phyloP scores from a whole-genome alignment of 495 filamentous ascomycete species.

The Bombardia bombarda region DNA sequence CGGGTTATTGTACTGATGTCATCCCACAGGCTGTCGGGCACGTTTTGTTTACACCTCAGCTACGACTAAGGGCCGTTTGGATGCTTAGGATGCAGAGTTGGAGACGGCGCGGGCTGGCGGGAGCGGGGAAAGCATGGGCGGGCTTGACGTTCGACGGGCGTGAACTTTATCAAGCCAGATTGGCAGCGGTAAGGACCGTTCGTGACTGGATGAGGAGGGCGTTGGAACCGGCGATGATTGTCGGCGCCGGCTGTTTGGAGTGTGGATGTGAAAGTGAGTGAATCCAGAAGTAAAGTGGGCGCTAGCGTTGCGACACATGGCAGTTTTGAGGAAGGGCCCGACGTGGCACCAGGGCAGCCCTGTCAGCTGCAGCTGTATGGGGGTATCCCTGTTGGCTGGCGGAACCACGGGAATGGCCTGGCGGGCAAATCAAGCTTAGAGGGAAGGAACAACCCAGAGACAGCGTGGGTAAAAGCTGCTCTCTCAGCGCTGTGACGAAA shows the following conservation, averaged over 20 bases:
- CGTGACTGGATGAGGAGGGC: not conserved
- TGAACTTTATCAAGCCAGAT: not conserved
- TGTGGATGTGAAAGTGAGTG: no score
- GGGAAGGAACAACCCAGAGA: no score
- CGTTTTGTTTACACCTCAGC: constrained; percentile 6
- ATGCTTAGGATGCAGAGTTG: not conserved
- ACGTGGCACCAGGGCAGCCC: not conserved
- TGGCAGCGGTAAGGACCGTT: not conserved
- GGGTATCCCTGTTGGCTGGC: not conserved
- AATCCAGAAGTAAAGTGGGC: no score
- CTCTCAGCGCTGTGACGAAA: constrained; percentile 10
- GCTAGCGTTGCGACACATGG: not conserved
- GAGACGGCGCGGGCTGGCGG: not conserved
- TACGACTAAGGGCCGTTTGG: constrained; percentile 7
- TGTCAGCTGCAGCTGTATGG: not conserved
- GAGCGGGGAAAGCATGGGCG: not conserved
- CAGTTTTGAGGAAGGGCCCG: not conserved
- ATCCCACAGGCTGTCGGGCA: constrained; percentile 6
- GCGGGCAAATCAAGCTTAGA: no score
- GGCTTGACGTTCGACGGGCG: not conserved
- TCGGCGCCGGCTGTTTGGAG: no score
- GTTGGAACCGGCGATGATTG: not conserved
- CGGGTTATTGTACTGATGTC: constrained; percentile 10
- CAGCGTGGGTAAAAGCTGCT: constrained; percentile 1
- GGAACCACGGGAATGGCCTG: no score